Percentiles rank a stretch among this genome's conserved stretches.
Evolutionary conservation across 352 stramenopile species (phyloP).

Genomic region (Phytophthora vignae): DNA sequence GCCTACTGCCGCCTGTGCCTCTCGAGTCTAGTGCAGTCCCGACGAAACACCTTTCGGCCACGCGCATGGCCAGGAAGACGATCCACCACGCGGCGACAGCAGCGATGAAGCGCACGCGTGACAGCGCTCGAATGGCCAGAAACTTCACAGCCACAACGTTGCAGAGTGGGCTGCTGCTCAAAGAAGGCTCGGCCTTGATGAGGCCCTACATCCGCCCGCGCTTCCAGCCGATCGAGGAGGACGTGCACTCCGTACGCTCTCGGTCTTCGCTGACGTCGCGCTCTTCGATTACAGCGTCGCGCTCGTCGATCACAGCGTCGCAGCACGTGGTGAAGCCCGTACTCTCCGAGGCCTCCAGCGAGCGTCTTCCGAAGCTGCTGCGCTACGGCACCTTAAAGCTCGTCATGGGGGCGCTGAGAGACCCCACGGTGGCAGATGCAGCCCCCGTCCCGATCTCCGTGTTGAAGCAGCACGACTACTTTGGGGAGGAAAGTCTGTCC

Average conservation of each 20-base stretch:
- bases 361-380: slow-evolving; percentile 21
- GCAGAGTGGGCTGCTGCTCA: slow-evolving; percentile 10
- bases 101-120: slow-evolving; percentile 30
- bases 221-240: slow-evolving; percentile 16
- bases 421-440: slow-evolving; percentile 18
- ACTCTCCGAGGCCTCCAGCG: slow-evolving; percentile 11
- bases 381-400: slow-evolving; percentile 34
- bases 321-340: slow-evolving; percentile 7
- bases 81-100: slow-evolving; percentile 27
- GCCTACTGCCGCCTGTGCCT: slow-evolving; percentile 49
- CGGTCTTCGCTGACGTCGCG: slow-evolving; percentile 8
- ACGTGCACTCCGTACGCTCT: slow-evolving; percentile 5
- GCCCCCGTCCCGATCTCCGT: slow-evolving; percentile 52
- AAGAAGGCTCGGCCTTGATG: slow-evolving; percentile 2
- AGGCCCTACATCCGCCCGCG: slow-evolving; percentile 9
- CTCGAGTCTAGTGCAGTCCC: neutral
- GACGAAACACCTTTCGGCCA: slow-evolving; percentile 10
- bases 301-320: slow-evolving; percentile 14
- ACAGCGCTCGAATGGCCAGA: slow-evolving; percentile 27
- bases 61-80: slow-evolving; percentile 19
- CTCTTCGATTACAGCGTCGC: slow-evolving; percentile 4
- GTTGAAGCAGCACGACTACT: slow-evolving; percentile 61
- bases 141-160: slow-evolving; percentile 24
- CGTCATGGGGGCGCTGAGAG: slow-evolving; percentile 12
- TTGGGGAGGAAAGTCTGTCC: slow-evolving; percentile 68